Conservation (phyloP, 2,329 filamentous ascomycete species). For the Paecilomyces sp. region DNA sequence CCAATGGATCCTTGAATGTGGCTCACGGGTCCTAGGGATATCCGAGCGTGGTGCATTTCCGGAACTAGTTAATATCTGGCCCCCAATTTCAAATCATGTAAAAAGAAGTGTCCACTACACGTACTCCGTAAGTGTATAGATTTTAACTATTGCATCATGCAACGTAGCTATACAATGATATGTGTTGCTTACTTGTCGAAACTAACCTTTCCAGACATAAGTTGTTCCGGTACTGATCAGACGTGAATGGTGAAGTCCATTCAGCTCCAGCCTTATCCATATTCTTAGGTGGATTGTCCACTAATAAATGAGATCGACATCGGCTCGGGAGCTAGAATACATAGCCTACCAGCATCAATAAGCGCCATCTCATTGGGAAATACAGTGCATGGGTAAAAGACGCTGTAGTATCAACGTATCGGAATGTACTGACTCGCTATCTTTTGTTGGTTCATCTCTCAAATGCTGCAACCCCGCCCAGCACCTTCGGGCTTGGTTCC, state of each 20-base stretch:
- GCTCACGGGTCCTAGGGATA: background rate
- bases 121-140: background rate
- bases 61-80: background rate
- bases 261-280: background rate
- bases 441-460: background rate
- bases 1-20: background rate
- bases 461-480: background rate
- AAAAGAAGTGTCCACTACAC: background rate
- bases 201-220: background rate
- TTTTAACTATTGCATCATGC: background rate
- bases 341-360: background rate
- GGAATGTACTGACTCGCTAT: background rate
- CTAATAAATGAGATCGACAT: background rate
- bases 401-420: background rate
- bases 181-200: background rate
- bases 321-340: background rate
- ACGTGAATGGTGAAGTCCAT: background rate
- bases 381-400: background rate
- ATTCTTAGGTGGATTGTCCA: background rate
- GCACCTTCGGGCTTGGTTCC: slow-evolving; percentile 10
- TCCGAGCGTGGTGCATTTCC: background rate
- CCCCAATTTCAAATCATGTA: background rate
- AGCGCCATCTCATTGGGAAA: background rate
- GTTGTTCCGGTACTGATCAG: background rate
- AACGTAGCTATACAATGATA: background rate